These are phyloP conservation scores for Marchantia polymorpha DNA, from an alignment of 225 moss, liverwort and hornwort genomes.

Conservation along the genomic window DNA sequence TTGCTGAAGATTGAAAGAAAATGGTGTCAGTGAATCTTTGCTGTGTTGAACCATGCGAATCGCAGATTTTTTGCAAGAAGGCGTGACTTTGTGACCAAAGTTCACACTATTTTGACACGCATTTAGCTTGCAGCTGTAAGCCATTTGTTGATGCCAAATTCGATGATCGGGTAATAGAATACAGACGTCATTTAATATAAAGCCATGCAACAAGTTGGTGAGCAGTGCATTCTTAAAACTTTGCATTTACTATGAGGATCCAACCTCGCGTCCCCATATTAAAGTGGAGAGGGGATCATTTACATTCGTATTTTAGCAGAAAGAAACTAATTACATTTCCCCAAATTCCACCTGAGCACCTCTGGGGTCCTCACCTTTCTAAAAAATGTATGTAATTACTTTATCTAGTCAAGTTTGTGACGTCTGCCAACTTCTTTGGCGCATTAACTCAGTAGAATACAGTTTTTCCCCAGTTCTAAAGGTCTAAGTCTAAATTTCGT, in stretches of 20 bases:
- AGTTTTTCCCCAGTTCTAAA: not conserved
- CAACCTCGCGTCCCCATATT: not conserved
- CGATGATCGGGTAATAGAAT: too few relatives aligned
- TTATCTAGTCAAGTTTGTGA: not conserved
- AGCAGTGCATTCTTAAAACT: not conserved
- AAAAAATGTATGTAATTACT: not conserved
- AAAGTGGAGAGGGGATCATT: not conserved
- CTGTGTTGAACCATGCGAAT: too few relatives aligned
- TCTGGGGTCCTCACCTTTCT: constrained; percentile 1
- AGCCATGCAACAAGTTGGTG: not conserved
- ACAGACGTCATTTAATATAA: too few relatives aligned
- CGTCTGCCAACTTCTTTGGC: not conserved
- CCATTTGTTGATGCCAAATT: too few relatives aligned
- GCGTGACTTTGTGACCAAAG: too few relatives aligned
- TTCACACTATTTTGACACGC: too few relatives aligned
- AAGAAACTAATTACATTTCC: not conserved
- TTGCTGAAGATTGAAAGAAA: too few relatives aligned
- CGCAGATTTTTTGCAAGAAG: too few relatives aligned
- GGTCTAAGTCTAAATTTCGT: constrained; percentile 48
- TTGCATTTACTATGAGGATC: not conserved
- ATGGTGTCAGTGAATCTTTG: too few relatives aligned
- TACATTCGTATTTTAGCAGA: not conserved
- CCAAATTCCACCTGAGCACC: not conserved
- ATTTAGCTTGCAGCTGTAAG: too few relatives aligned
- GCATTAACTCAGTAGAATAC: constrained; percentile 1